Conservation (phyloP, 2,329 filamentous ascomycete species). For the Lecanicillium sp. region DNA sequence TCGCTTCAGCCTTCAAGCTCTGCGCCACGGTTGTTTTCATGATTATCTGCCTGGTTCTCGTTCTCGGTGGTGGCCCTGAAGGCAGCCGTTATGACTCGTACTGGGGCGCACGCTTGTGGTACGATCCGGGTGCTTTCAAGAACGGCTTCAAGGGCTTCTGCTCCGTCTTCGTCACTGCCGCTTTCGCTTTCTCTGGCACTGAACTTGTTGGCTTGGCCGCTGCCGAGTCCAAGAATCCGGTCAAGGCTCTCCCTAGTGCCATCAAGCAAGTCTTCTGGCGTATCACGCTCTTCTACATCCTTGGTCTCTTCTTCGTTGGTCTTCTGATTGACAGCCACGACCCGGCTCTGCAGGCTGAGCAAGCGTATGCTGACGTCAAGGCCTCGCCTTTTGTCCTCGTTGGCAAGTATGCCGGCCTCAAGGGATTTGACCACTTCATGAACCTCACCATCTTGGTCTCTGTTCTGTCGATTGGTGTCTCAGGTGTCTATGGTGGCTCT, state of each 20-base stretch:
- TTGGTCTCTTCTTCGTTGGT: slow-evolving; percentile 40
- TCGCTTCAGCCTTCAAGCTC: slow-evolving; percentile 47
- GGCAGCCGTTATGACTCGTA: slow-evolving; percentile 31
- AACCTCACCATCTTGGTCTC: slow-evolving; percentile 46
- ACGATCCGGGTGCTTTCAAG: slow-evolving; percentile 46
- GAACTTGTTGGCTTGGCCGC: slow-evolving; percentile 63
- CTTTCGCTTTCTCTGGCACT: slow-evolving; percentile 60
- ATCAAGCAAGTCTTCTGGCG: slow-evolving; percentile 64
- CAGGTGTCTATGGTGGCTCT: slow-evolving; percentile 45
- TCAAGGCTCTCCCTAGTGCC: slow-evolving; percentile 65
- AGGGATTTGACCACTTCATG: slow-evolving; percentile 41
- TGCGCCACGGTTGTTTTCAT: slow-evolving; percentile 52
- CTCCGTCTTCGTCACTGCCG: slow-evolving; percentile 60
- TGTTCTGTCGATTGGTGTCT: slow-evolving; percentile 46
- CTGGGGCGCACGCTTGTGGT: slow-evolving; percentile 34
- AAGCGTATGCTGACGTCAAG: slow-evolving; percentile 32
- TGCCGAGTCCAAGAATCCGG: slow-evolving; percentile 58
- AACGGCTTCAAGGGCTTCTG: slow-evolving; percentile 65
- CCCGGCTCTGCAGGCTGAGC: slow-evolving; percentile 31
- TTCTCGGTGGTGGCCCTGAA: slow-evolving; percentile 48
- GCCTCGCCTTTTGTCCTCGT: slow-evolving; percentile 44
- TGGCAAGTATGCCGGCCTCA: slow-evolving; percentile 36
- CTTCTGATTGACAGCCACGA: slow-evolving; percentile 36
- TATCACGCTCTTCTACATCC: slow-evolving; percentile 41
- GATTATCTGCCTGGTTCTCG: slow-evolving; percentile 48